phyloP scores from a whole-genome alignment of 2,329 filamentous ascomycete species.

The Ceratocystis cubensis region DNA sequence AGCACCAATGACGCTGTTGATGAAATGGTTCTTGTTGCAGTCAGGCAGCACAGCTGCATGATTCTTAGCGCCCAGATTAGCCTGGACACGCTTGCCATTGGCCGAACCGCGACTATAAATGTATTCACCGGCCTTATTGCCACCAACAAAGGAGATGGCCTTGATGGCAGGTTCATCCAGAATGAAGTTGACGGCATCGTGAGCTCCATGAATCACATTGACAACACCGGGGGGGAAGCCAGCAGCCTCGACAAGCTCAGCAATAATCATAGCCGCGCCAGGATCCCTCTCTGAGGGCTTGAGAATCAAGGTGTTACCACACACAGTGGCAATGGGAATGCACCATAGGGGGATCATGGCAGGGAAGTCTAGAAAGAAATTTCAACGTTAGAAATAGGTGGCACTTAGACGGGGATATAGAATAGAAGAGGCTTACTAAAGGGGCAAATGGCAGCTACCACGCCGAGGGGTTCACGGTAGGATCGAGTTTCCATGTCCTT shows the following conservation, averaged over 20 bases:
- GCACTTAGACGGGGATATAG: background rate
- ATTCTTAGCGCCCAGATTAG: slow-evolving; percentile 81
- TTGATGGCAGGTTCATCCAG: slow-evolving; percentile 76
- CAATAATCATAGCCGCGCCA: slow-evolving; percentile 73
- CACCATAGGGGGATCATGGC: slow-evolving; percentile 92
- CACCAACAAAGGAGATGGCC: slow-evolving; percentile 74
- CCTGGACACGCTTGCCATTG: slow-evolving; percentile 79
- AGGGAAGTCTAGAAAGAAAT: slow-evolving; percentile 54
- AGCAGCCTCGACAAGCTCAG: slow-evolving; percentile 65
- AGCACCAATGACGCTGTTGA: slow-evolving; percentile 72
- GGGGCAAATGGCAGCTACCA: slow-evolving; percentile 73
- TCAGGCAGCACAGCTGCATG: slow-evolving; percentile 74
- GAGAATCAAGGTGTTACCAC: slow-evolving; percentile 70
- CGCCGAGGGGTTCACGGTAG: slow-evolving; percentile 69
- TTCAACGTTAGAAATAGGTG: no score
- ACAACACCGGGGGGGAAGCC: slow-evolving; percentile 72
- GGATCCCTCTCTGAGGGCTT: slow-evolving; percentile 82
- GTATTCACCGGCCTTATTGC: slow-evolving; percentile 81
- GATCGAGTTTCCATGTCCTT: slow-evolving; percentile 84
- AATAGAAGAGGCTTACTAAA: slow-evolving; percentile 50
- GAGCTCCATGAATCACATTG: slow-evolving; percentile 70
- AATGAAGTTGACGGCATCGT: slow-evolving; percentile 74
- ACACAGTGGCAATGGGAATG: slow-evolving; percentile 72
- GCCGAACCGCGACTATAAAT: slow-evolving; percentile 67
- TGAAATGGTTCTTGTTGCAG: slow-evolving; percentile 79